A percentile compares a stretch with the other conserved stretches of the same genome.
phyloP scores from a whole-genome alignment of 169 alveolate species.

The Plasmodium sp. region DNA sequence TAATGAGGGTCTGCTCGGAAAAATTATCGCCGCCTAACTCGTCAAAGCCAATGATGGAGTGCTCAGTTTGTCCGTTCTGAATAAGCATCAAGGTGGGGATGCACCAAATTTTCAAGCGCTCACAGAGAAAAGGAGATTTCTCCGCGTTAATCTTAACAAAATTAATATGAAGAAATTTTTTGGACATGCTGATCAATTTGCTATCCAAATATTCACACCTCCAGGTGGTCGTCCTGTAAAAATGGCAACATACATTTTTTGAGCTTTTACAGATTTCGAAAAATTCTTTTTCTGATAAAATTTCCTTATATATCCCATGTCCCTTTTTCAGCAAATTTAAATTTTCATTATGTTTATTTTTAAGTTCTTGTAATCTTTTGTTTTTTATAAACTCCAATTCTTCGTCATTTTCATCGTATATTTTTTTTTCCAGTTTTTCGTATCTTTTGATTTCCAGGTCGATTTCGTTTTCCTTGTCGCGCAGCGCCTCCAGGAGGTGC shows the following conservation, averaged over 20 bases:
- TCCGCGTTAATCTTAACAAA: constrained; percentile 84
- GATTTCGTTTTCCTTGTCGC: constrained; percentile 82
- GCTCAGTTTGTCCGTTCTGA: constrained; percentile 82
- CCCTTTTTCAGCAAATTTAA: constrained; percentile 78
- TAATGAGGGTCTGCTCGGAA: constrained; percentile 21
- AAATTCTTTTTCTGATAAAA: constrained; percentile 84
- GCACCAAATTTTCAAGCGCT: constrained; percentile 86
- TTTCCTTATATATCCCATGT: constrained; percentile 80
- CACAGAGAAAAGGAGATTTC: constrained; percentile 84
- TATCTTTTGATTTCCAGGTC: constrained; percentile 77
- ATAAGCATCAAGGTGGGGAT: constrained; percentile 84
- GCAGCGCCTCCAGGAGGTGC: constrained; percentile 73
- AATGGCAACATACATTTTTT: constrained; percentile 81
- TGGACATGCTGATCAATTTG: constrained; percentile 77
- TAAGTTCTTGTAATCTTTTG: constrained; percentile 80
- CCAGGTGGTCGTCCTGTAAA: constrained; percentile 84
- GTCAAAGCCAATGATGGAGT: constrained; percentile 83
- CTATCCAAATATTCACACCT: constrained; percentile 82
- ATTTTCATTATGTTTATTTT: constrained; percentile 78
- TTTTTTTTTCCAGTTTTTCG: constrained; percentile 75
- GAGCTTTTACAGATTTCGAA: constrained; percentile 82
- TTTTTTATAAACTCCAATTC: constrained; percentile 79
- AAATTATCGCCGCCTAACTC: constrained; percentile 83
- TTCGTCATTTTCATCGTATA: constrained; percentile 80
- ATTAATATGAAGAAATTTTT: constrained; percentile 77